Base-by-base conservation (phyloP, 2,329 filamentous ascomycete species). In the Microcera coccophila region DNA sequence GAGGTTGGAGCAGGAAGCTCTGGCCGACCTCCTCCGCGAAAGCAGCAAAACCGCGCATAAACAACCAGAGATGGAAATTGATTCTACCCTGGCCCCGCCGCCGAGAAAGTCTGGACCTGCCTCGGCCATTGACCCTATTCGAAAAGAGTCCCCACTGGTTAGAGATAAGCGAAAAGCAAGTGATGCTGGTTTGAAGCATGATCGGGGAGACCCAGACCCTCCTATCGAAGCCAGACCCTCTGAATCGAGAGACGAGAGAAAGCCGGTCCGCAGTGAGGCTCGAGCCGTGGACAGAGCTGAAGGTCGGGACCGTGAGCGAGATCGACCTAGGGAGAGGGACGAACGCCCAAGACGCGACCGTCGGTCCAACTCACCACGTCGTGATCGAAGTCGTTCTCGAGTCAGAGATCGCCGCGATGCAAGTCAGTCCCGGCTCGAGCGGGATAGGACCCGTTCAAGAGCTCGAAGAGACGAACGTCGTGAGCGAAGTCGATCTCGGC, bases 91-190 rank as follows among this genome's bases (percentile, higher is more conserved):
- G 19, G 73, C 71, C 2, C 78, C 78, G 3, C 78, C 78, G 1
- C 78, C 76, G 2, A 66, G 70, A 60, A 69, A 74, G 66, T 36
- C 73, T 59, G 65, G 61, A 3, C 77, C 77, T 1, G 73, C 73
- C 4, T 82, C 78, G 16, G 78, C 78, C 21, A 82, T 82, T 44
- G 72, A 79, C 42, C 78, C 78, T 2, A 75, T 81, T 39, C 61
- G 65, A 32, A 62, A 64, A 38, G 71, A 75, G 14, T 68, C 72
- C 3, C 61, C 71, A 5, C 74, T 73, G 52, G 58, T 63, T 11
- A 43, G 64, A 0, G 70, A 73, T 16, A 45, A 61, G 5, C 73
- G 67, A 49, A 76, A 72, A 49, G 41, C 46, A 10, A 58, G 53
- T 28, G 63, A 69, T 5, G 44, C 49, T 45, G 42, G 47, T 18